Percentiles rank a stretch among this genome's conserved stretches.
Conservation (phyloP, 2,329 filamentous ascomycete genomes). For the Aspergillus fischeri region DNA sequence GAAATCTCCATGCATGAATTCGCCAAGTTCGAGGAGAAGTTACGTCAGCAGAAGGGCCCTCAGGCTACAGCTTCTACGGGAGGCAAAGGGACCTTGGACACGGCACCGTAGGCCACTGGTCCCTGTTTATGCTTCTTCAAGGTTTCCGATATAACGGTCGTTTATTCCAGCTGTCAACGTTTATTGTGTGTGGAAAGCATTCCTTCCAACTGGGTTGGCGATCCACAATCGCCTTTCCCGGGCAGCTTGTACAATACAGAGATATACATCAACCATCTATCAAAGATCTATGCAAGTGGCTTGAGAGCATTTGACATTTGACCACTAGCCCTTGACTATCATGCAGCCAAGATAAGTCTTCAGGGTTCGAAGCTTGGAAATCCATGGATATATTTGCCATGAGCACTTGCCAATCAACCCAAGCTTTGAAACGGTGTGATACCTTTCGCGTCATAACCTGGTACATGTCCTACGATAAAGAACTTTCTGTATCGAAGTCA, state of each 20-base stretch:
- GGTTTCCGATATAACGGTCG: neutral
- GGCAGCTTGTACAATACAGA: neutral
- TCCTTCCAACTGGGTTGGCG: neutral
- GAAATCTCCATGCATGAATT: slow-evolving; percentile 84
- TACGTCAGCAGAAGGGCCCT: slow-evolving; percentile 55
- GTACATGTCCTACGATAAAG: neutral
- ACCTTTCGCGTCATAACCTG: neutral
- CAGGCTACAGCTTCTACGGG: slow-evolving; percentile 48
- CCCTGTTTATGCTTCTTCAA: neutral
- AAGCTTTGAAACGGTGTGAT: neutral
- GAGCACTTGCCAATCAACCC: neutral
- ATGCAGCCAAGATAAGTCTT: neutral
- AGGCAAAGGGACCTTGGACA: slow-evolving; percentile 52
- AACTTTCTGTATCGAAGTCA: neutral
- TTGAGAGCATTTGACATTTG: neutral
- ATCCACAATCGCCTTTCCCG: neutral
- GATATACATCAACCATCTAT: neutral
- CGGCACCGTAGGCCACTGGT: slow-evolving; percentile 28
- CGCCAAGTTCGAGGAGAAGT: slow-evolving; percentile 88
- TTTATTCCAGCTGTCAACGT: neutral
- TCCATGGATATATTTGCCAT: neutral
- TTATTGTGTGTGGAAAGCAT: neutral
- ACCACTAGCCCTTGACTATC: neutral
- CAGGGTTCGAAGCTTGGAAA: neutral
- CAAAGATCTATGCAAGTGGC: neutral